Percentiles rank a stretch among this genome's conserved stretches.
phyloP scores from a whole-genome alignment of 768 basidiomycete genomes.

The Pleurotus tuoliensis region DNA sequence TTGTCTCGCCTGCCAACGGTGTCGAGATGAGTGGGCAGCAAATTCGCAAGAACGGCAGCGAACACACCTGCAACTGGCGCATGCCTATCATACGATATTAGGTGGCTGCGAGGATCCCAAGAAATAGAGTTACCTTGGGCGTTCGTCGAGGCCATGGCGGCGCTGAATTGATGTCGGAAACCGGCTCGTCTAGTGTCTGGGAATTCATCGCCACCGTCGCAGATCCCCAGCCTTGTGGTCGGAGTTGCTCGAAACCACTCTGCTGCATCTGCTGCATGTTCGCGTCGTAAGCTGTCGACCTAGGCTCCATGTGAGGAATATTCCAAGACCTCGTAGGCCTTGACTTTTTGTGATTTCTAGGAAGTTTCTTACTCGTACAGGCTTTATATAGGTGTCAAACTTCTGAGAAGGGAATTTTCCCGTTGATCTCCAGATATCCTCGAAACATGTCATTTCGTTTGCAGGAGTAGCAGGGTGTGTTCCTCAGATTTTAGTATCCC shows the following conservation, averaged over 20 bases:
- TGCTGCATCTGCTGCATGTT: conserved; percentile 2
- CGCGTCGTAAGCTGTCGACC: conserved; percentile 3
- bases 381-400: conserved; percentile 7
- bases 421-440: conserved; percentile 7
- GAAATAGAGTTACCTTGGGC: conserved; percentile 38
- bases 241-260: background rate
- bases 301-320: background rate
- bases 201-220: conserved; percentile 29
- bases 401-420: conserved; percentile 9
- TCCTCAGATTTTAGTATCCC: conserved; percentile 6
- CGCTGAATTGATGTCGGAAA: conserved; percentile 47
- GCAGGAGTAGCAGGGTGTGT: conserved; percentile 7
- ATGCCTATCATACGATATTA: conserved; percentile 36
- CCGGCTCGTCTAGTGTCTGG: conserved; percentile 34
- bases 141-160: conserved; percentile 48
- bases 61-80: conserved; percentile 54
- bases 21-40: conserved; percentile 11
- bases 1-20: conserved; percentile 48
- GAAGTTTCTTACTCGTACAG: background rate
- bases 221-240: conserved; percentile 11
- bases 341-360: background rate
- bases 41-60: conserved; percentile 10
- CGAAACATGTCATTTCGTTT: conserved; percentile 6
- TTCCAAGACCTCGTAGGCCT: background rate
- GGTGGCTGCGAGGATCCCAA: conserved; percentile 4